These are phyloP conservation scores for Claviceps spartinae DNA, from an alignment of 2,329 filamentous ascomycete species.

Conservation along the genomic window DNA sequence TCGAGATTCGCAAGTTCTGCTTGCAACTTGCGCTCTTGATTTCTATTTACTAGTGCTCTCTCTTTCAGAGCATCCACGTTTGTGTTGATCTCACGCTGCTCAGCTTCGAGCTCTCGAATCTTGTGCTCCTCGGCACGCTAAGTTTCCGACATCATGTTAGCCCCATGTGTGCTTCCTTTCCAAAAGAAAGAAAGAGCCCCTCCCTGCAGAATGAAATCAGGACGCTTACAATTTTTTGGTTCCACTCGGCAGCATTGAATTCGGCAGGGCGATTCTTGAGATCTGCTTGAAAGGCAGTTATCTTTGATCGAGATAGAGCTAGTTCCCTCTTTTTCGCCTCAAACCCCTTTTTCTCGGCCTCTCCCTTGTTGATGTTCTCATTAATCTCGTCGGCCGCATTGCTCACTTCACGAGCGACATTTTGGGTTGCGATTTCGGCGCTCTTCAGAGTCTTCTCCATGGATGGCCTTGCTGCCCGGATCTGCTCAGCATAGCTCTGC, in stretches of 20 bases:
- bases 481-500: slow-evolving; percentile 45
- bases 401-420: slow-evolving; percentile 25
- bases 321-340: slow-evolving; percentile 38
- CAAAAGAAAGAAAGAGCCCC: not conserved
- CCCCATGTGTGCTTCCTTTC: slow-evolving; percentile 4
- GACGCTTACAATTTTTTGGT: slow-evolving; percentile 53
- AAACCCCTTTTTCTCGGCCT: slow-evolving; percentile 37
- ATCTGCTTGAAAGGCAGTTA: slow-evolving; percentile 50
- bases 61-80: slow-evolving; percentile 29
- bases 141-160: slow-evolving; percentile 1
- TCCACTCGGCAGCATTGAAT: slow-evolving; percentile 59
- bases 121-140: slow-evolving; percentile 49
- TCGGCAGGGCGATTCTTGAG: slow-evolving; percentile 47
- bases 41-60: slow-evolving; percentile 27
- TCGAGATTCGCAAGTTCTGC: slow-evolving; percentile 46
- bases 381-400: slow-evolving; percentile 25
- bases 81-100: slow-evolving; percentile 21
- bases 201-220: not conserved
- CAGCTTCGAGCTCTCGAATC: slow-evolving; percentile 35
- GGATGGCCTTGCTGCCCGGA: slow-evolving; percentile 41
- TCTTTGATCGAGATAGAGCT: slow-evolving; percentile 35
- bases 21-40: slow-evolving; percentile 25
- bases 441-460: slow-evolving; percentile 40
- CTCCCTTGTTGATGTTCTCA: slow-evolving; percentile 28
- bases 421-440: slow-evolving; percentile 38